These are phyloP conservation scores for carrot (Daucus carota) DNA, from an alignment of 129 eudicot genomes.

Conservation along the genomic window DH1_v3.0 NC_030383.2:58168001-58168500, in stretches of 20 bases:
- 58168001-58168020: slow-evolving; percentile 26
- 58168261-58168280: slow-evolving; percentile 47
- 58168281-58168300: slow-evolving; percentile 41
- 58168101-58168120: slow-evolving; percentile 47
- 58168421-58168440: slow-evolving; percentile 68
- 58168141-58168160: slow-evolving; percentile 32
- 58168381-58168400: slow-evolving; percentile 59
- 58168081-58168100: slow-evolving; percentile 75
- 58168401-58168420: slow-evolving; percentile 69
- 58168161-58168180: slow-evolving; percentile 39
- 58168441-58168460: slow-evolving; percentile 63
- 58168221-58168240: slow-evolving; percentile 57
- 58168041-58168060: slow-evolving; percentile 54
- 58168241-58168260: slow-evolving; percentile 32
- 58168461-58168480: slow-evolving; percentile 63
- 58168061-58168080: slow-evolving; percentile 77
- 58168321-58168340: slow-evolving; percentile 71
- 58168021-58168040: slow-evolving; percentile 32
- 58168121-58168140: slow-evolving; percentile 43
- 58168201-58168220: slow-evolving; percentile 47
- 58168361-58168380: slow-evolving; percentile 23
- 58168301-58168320: slow-evolving; percentile 40
- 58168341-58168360: slow-evolving; percentile 64
- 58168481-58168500: slow-evolving; percentile 84
- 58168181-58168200: slow-evolving; percentile 17